These are phyloP conservation scores for Lagenidium sp. DNA, from an alignment of 352 stramenopile species.

Conservation along the genomic window DNA sequence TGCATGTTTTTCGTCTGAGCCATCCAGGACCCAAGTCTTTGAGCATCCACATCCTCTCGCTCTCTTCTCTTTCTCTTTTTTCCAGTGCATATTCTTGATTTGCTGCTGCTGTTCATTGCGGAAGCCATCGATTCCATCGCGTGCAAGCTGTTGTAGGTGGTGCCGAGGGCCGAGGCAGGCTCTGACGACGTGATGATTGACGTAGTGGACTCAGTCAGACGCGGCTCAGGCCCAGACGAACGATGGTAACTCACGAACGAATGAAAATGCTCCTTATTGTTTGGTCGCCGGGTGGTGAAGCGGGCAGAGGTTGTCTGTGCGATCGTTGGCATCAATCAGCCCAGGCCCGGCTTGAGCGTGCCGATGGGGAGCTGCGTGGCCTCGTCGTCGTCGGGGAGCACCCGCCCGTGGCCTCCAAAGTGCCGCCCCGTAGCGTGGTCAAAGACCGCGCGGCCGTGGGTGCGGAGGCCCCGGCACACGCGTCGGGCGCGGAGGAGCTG, in stretches of 20 bases:
- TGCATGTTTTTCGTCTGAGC: constrained; percentile 61
- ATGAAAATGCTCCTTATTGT: too few relatives aligned
- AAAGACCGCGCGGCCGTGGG: constrained; percentile 25
- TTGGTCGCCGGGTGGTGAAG: too few relatives aligned
- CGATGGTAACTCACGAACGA: too few relatives aligned
- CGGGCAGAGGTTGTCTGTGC: too few relatives aligned
- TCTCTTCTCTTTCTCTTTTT: neutral
- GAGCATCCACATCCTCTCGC: neutral
- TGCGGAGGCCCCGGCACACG: constrained; percentile 34
- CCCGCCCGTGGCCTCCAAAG: constrained; percentile 8
- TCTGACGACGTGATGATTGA: too few relatives aligned
- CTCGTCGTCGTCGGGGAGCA: constrained; percentile 5
- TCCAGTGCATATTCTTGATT: constrained; percentile 1
- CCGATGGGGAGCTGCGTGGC: constrained; percentile 11
- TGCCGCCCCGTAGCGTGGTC: neutral
- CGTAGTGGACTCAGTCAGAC: too few relatives aligned
- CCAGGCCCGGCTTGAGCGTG: constrained; percentile 26
- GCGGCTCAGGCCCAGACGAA: too few relatives aligned
- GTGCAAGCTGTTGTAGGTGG: neutral
- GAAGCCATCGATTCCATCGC: neutral
- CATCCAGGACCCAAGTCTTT: neutral
- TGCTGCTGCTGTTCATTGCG: neutral
- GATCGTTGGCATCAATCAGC: neutral
- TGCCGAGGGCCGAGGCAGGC: neutral
- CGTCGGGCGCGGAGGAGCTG: constrained; percentile 35